phyloP scores from a whole-genome alignment of 2,329 filamentous ascomycete genomes.

The Phaeoacremonium minimum region DNA sequence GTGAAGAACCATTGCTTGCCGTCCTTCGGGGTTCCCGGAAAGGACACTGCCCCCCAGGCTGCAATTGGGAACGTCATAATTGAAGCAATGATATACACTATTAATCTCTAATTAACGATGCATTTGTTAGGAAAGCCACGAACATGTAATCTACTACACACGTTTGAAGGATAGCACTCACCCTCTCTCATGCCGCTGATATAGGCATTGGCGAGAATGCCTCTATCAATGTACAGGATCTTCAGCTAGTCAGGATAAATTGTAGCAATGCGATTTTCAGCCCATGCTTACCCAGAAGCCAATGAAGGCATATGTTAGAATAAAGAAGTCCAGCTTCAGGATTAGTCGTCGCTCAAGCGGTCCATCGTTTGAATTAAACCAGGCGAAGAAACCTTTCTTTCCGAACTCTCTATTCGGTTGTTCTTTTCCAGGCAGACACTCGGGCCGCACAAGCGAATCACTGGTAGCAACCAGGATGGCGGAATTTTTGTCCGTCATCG shows the following conservation, averaged over 20 bases:
- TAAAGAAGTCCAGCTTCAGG: slow-evolving; percentile 48
- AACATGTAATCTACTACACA: too few species aligned
- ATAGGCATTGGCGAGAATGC: slow-evolving; percentile 33
- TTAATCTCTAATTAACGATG: too few species aligned
- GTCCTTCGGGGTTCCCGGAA: slow-evolving; percentile 2
- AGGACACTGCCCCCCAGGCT: slow-evolving; percentile 1
- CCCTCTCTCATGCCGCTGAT: slow-evolving; percentile 12
- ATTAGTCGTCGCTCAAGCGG: slow-evolving; percentile 46
- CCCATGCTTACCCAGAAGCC: slow-evolving; percentile 49
- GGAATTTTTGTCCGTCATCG: too few species aligned
- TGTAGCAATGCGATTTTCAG: too few species aligned
- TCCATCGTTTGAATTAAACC: slow-evolving; percentile 34
- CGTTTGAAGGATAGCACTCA: too few species aligned
- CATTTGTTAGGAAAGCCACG: too few species aligned
- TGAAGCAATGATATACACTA: slow-evolving; percentile 3
- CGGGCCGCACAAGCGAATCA: too few species aligned
- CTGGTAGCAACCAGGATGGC: too few species aligned
- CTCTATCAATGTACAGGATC: background rate
- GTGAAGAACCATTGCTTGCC: slow-evolving; percentile 3
- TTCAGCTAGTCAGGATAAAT: too few species aligned
- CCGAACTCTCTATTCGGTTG: background rate
- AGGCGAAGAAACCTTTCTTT: background rate
- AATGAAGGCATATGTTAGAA: slow-evolving; percentile 51
- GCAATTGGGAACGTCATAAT: slow-evolving; percentile 3
- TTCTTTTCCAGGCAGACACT: too few species aligned